Conservation (phyloP, 306 rosid species). For the Casuarina cunninghamiana region DNA sequence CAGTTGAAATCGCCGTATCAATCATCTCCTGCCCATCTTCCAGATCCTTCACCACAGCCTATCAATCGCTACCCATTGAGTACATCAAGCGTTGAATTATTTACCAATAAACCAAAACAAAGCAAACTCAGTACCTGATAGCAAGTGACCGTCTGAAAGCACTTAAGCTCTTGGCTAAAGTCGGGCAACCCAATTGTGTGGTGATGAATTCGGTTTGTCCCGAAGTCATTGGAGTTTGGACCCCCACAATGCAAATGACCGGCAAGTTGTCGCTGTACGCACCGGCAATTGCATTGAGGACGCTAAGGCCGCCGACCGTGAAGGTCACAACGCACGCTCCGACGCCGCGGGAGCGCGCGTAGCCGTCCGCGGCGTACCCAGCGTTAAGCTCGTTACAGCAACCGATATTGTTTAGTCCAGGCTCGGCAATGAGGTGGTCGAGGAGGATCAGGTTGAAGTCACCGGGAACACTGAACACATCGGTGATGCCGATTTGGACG, state of each 20-base stretch:
- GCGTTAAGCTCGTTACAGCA: no score
- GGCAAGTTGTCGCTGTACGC: slow-evolving; percentile 70
- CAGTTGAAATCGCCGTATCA: slow-evolving; percentile 81
- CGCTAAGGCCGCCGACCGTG: no score
- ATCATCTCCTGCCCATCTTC: slow-evolving; percentile 85
- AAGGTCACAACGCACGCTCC: no score
- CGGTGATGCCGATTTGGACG: slow-evolving; percentile 53
- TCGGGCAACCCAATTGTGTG: slow-evolving; percentile 56
- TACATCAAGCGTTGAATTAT: no score
- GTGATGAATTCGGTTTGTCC: slow-evolving; percentile 54
- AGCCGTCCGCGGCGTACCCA: no score
- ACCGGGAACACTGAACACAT: slow-evolving; percentile 51
- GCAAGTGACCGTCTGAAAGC: slow-evolving; percentile 64
- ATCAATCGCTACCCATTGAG: no score
- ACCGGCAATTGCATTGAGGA: no score
- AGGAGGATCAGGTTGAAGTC: slow-evolving; percentile 67
- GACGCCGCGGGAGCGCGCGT: no score
- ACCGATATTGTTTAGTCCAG: no score
- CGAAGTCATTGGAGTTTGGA: slow-evolving; percentile 55
- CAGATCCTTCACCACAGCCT: slow-evolving; percentile 77
- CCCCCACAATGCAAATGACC: slow-evolving; percentile 60
- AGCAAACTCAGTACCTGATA: slow-evolving; percentile 38
- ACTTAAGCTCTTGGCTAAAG: slow-evolving; percentile 54
- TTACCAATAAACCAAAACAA: slow-evolving; percentile 17
- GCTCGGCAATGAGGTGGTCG: no score